Percentiles rank a stretch among this genome's conserved stretches.
phyloP scores from a whole-genome alignment of 2,329 filamentous ascomycete genomes.

The Phaeosphaeria sp. region DNA sequence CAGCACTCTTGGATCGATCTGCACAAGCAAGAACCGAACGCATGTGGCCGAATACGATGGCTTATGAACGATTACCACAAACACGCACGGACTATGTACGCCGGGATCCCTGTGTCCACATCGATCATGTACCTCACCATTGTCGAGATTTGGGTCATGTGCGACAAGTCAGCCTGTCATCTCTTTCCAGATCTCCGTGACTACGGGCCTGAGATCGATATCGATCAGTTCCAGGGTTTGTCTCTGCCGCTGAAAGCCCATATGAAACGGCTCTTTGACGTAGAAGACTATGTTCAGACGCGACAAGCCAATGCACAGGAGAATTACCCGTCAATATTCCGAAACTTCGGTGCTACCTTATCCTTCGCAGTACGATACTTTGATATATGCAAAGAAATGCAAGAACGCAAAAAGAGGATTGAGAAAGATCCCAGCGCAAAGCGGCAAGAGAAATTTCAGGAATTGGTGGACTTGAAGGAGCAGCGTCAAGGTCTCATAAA shows the following conservation, averaged over 20 bases:
- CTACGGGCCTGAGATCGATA: constrained; percentile 57
- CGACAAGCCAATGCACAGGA: constrained; percentile 29
- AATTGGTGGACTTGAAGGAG: constrained; percentile 20
- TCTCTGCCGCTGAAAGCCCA: constrained; percentile 54
- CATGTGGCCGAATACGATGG: constrained; percentile 28
- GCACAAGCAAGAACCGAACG: constrained; percentile 23
- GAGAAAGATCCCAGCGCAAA: constrained; percentile 43
- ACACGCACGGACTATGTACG: constrained; percentile 41
- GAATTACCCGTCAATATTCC: constrained; percentile 47
- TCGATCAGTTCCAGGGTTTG: constrained; percentile 52
- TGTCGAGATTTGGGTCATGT: constrained; percentile 66
- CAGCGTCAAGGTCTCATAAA: constrained; percentile 22
- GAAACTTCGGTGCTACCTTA: constrained; percentile 35
- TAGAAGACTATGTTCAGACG: constrained; percentile 58
- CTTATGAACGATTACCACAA: constrained; percentile 25
- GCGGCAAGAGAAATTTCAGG: constrained; percentile 26
- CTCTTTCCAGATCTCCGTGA: constrained; percentile 52
- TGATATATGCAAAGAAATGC: constrained; percentile 51
- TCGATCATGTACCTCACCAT: constrained; percentile 65
- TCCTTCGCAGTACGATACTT: constrained; percentile 61
- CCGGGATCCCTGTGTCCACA: constrained; percentile 51
- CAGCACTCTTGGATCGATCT: constrained; percentile 51
- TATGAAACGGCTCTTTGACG: constrained; percentile 52
- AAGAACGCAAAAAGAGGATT: constrained; percentile 49
- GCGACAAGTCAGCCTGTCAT: constrained; percentile 56